Evolutionary conservation across 768 basidiomycete genomes (phyloP), one percentile per base, ranked within the genome.

Genomic region (Dioszegia crocea): DNA sequence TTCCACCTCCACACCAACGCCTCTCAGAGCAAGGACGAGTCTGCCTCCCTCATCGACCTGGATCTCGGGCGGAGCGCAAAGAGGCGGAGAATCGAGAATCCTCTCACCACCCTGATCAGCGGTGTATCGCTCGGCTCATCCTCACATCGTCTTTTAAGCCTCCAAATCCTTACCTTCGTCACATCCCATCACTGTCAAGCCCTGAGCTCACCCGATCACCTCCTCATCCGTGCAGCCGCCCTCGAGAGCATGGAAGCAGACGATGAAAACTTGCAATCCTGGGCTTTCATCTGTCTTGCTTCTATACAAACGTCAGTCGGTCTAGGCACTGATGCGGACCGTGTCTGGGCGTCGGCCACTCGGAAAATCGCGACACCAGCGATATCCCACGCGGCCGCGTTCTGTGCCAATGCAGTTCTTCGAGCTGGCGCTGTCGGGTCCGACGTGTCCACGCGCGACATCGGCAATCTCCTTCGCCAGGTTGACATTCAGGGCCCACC

Each of bases 401-500:
- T 90, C 64, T 75, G 83, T 4, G 84, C 86, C 0, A 80, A 83
- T 60, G 74, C 81, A 19, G 78, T 92, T 17, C 79, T 87, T 50
- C 57, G 21, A 2, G 74, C 21, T 74, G 66, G 71, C 76, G 75
- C 59, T 63, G 67, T 59, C 66, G 83, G 53, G 78, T 83, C 3
- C 76, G 83, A 85, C 36, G 82, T 82, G 14, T 78, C 87, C 44
- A 79, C 88, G 14, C 68, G 78, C 2, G 91, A 93, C 71, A 85
- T 97, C 47, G 91, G 91, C 71, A 80, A 81, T 0, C 79, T 97
- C 46, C 83, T 85, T 1, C 86, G 86, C 61, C 89, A 94, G 62
- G 80, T 99, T 58, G 87, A 90, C 63, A 83, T 96, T 16, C 94
- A 98, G 77, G 93, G 92, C 0, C 92, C 93, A 1, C 79, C 84